Percentiles rank a stretch among this genome's conserved stretches.
Evolutionary conservation across 306 rosid species (phyloP).

Genomic region (Myrica gale): DNA sequence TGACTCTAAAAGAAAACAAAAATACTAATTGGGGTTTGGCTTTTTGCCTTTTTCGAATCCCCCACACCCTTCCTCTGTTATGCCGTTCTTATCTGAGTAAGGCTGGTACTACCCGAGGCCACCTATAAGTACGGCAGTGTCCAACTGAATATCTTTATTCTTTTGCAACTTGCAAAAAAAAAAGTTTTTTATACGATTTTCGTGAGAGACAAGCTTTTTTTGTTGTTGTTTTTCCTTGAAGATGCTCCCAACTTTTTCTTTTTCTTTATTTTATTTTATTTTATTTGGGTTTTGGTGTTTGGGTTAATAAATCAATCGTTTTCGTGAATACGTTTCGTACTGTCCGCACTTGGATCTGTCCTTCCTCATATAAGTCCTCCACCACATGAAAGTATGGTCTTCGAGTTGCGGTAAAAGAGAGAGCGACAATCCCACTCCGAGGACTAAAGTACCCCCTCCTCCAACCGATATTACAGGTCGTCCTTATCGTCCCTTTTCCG

Average conservation of each 20-base stretch:
- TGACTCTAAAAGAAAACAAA: background rate
- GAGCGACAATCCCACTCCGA: background rate
- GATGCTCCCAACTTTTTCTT: too few relatives aligned
- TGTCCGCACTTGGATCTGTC: conserved; percentile 78
- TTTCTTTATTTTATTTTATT: background rate
- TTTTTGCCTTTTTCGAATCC: background rate
- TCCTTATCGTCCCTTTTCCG: conserved; percentile 66
- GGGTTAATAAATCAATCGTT: background rate
- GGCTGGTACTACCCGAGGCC: conserved; percentile 64
- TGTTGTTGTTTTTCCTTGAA: too few relatives aligned
- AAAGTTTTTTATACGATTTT: too few relatives aligned
- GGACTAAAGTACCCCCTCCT: conserved; percentile 46
- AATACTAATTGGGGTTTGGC: conserved; percentile 1
- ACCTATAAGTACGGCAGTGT: conserved; percentile 75
- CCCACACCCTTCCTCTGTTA: conserved; percentile 19
- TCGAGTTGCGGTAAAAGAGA: conserved; percentile 22
- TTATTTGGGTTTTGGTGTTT: background rate
- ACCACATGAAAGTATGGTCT: conserved; percentile 48
- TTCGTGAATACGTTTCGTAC: conserved; percentile 55
- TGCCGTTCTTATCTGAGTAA: conserved; percentile 82
- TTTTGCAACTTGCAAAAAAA: background rate
- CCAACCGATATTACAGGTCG: background rate
- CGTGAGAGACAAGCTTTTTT: too few relatives aligned
- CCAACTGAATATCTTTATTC: conserved; percentile 13
- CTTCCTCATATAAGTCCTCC: conserved; percentile 95